These are phyloP conservation scores for Oenanthe sinensis DNA, from an alignment of 129 eudicot genomes.

Conservation along the genomic window DNA sequence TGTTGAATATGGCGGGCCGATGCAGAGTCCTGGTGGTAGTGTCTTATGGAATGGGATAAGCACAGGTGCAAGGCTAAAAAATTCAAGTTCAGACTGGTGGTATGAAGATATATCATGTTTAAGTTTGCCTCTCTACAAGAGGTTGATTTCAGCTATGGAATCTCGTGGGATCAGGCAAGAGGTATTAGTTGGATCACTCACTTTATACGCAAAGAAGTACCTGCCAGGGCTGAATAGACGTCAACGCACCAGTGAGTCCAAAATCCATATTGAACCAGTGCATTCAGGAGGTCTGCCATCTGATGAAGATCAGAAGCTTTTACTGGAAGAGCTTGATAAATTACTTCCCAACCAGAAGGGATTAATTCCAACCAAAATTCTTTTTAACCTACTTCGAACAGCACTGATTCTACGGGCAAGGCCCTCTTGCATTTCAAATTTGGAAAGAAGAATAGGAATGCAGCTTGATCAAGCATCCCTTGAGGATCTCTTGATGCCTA, in stretches of 20 bases:
- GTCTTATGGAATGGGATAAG: conserved; percentile 94
- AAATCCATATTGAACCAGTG: conserved; percentile 25
- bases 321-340: conserved; percentile 70
- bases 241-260: conserved; percentile 33
- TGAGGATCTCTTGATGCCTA: conserved; percentile 90
- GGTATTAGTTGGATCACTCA: conserved; percentile 62
- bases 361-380: conserved; percentile 50
- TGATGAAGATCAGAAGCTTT: conserved; percentile 66
- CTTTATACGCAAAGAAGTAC: conserved; percentile 64
- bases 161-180: conserved; percentile 71
- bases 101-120: conserved; percentile 76
- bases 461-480: conserved; percentile 91
- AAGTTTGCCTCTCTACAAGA: conserved; percentile 63
- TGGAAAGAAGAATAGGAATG: conserved; percentile 81
- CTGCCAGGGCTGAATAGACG: conserved; percentile 77
- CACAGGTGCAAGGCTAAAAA: conserved; percentile 82
- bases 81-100: conserved; percentile 91
- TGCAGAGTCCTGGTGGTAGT: conserved; percentile 97
- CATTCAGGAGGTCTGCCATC: conserved; percentile 33
- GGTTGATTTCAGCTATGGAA: conserved; percentile 67
- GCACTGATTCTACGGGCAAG: conserved; percentile 62
- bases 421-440: conserved; percentile 47
- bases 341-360: conserved; percentile 81
- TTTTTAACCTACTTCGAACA: conserved; percentile 74
- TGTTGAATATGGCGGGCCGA: conserved; percentile 73